phyloP scores from a whole-genome alignment of 2,329 filamentous ascomycete species.

The Sporothrix humicola region DNA sequence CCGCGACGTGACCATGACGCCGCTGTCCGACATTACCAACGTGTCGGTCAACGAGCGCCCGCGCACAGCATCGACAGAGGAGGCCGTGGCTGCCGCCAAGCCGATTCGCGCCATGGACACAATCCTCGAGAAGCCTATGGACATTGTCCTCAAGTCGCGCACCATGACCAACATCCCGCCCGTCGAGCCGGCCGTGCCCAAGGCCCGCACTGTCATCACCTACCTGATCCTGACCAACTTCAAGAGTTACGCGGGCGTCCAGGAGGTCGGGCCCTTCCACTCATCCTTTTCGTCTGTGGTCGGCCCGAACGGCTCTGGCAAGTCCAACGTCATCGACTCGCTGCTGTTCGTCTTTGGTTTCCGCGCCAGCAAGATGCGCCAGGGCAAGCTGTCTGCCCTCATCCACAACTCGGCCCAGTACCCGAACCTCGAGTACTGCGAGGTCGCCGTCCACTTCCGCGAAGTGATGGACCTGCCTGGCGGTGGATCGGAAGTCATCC shows the following conservation, averaged over 20 bases:
- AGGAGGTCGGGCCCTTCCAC: slow-evolving; percentile 96
- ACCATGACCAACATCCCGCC: slow-evolving; percentile 70
- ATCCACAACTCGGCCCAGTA: slow-evolving; percentile 95
- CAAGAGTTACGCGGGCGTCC: slow-evolving; percentile 96
- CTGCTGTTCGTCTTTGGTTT: slow-evolving; percentile 99
- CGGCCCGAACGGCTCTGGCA: slow-evolving; percentile 95
- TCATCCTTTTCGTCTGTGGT: slow-evolving; percentile 97
- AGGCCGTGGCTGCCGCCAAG: slow-evolving; percentile 63
- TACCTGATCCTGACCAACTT: slow-evolving; percentile 94
- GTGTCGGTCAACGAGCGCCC: slow-evolving; percentile 57
- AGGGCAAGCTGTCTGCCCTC: slow-evolving; percentile 95
- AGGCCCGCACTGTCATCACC: slow-evolving; percentile 88
- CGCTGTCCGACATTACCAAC: slow-evolving; percentile 76
- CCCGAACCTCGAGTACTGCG: slow-evolving; percentile 85
- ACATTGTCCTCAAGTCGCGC: slow-evolving; percentile 87
- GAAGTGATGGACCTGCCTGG: slow-evolving; percentile 88
- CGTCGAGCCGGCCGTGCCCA: slow-evolving; percentile 73
- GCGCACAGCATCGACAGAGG: slow-evolving; percentile 56
- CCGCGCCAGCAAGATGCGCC: slow-evolving; percentile 97
- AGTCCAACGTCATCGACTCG: slow-evolving; percentile 98
- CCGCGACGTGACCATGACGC: slow-evolving; percentile 46
- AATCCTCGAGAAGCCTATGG: slow-evolving; percentile 85
- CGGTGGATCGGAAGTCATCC: slow-evolving; percentile 76
- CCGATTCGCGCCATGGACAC: slow-evolving; percentile 78
- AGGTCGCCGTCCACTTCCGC: slow-evolving; percentile 95